Evolutionary conservation across 805 yeast genomes (phyloP), one percentile per base, ranked within the genome.

Genomic region (Candida krabiensis): DNA sequence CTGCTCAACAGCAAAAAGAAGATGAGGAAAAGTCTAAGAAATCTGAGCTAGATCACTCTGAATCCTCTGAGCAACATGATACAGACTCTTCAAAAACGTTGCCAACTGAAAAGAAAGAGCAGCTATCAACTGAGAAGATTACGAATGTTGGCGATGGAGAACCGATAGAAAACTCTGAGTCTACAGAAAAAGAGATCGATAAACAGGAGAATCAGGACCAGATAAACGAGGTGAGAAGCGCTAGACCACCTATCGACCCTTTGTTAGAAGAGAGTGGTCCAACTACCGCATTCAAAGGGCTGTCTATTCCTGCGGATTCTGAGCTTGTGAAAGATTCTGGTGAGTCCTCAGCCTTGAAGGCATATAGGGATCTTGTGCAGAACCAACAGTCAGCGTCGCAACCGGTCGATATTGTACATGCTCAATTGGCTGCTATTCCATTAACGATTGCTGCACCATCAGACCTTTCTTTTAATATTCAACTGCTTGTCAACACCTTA

Each of bases 351-450:
- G 57, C 55, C 9, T 29, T 56, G n/a, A 46, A 51, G 30, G 60
- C 60, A 6, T 60, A 60, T 35, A 46, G 47, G 28, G 50, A 53
- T 16, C 43, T 60, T 3, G 19, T 58, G 14, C 47, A 49, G 9
- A 53, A 47, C 22, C 46, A 48, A 16, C 41, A 40, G 13, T 35
- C 46, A 9, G 19, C 48, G 24, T 40, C 24, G 9, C 50, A 46
- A 14, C 55, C 56, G 2, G 45, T 50, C 9, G 50, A 50, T 26
- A 39, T 60, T 9, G 52, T 55, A 2, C 56, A 60, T 33, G 79
- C 80, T 0, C 84, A 80, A 50, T 55, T 80, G 28, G 75, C 82
- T 0, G 80, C 84, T 2, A 61, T 81, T 26, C 86, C 86, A 2
- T 58, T 81, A 35, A 71, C 79, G 3, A 55, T 80, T 4, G 69